These are phyloP conservation scores for Micractinium sp. DNA, from an alignment of 139 green algal species.

Conservation along the genomic window DNA sequence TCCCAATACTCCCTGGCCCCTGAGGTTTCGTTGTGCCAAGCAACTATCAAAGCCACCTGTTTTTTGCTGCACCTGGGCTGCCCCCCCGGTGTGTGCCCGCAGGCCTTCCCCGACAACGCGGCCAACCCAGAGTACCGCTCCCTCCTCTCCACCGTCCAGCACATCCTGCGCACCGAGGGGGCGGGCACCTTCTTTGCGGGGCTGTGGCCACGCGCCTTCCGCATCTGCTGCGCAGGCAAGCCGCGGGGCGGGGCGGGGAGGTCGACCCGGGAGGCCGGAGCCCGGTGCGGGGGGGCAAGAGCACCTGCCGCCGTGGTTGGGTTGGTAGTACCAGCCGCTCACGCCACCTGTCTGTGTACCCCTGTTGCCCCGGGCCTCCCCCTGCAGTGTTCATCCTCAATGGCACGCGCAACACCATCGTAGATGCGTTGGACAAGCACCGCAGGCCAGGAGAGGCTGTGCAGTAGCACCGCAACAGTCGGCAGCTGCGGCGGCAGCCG, in stretches of 20 bases:
- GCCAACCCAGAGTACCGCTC: conserved; percentile 37
- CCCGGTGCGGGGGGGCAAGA: background rate
- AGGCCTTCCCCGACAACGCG: conserved; percentile 46
- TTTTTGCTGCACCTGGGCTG: background rate
- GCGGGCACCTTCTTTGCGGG: conserved; percentile 38
- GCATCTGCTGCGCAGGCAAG: conserved; percentile 32
- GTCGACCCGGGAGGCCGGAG: background rate
- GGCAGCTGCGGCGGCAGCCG: background rate
- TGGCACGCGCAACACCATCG: conserved; percentile 19
- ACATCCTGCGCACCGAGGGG: conserved; percentile 37
- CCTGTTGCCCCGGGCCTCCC: too few relatives aligned
- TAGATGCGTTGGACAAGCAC: conserved; percentile 9
- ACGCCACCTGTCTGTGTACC: too few relatives aligned
- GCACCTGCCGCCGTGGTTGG: background rate
- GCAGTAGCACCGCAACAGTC: background rate
- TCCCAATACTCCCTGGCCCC: too few relatives aligned
- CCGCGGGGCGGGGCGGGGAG: background rate
- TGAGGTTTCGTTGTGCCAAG: too few relatives aligned
- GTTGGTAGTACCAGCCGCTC: too few relatives aligned
- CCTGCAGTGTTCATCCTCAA: conserved; percentile 51
- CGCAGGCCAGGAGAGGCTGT: background rate
- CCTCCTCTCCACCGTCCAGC: conserved; percentile 20
- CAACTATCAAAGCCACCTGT: background rate
- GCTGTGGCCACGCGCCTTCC: conserved; percentile 30
- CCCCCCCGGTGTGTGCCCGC: background rate